These are phyloP conservation scores for Lentinus tigrinus DNA, from an alignment of 768 basidiomycete genomes.

Conservation along the genomic window DNA sequence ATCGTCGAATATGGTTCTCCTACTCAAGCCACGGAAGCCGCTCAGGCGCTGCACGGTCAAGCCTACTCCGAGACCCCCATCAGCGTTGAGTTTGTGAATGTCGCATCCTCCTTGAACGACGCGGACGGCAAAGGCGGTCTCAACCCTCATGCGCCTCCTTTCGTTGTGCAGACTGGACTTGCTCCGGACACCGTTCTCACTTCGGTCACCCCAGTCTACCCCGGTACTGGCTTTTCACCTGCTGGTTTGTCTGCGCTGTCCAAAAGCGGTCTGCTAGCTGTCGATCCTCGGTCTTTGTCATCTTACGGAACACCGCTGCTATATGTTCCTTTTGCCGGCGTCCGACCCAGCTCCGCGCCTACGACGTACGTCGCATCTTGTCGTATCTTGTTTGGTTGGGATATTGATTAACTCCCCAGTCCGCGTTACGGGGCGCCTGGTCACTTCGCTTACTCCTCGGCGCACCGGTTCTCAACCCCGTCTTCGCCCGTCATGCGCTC, in stretches of 20 bases:
- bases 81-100: constrained; percentile 35
- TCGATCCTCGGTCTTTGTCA: constrained; percentile 16
- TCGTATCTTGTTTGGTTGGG: not conserved
- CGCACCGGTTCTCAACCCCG: not conserved
- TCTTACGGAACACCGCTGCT: constrained; percentile 17
- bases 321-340: constrained; percentile 18
- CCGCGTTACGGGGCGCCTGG: constrained; percentile 10
- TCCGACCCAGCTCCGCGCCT: constrained; percentile 28
- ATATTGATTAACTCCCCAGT: not conserved
- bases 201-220: constrained; percentile 13
- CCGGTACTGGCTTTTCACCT: constrained; percentile 10
- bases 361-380: constrained; percentile 14
- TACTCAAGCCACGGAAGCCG: constrained; percentile 63
- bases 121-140: constrained; percentile 23
- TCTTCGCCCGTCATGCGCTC: constrained; percentile 1
- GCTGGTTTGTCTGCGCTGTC: constrained; percentile 7
- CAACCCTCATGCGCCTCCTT: constrained; percentile 34
- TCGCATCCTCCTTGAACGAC: not conserved
- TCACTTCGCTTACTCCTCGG: not conserved
- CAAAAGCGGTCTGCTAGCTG: constrained; percentile 15
- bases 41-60: constrained; percentile 59
- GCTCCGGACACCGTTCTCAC: constrained; percentile 2
- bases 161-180: constrained; percentile 19
- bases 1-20: constrained; percentile 61
- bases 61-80: constrained; percentile 51